Base-by-base conservation (phyloP, 1,284 basidiomycete genomes). In the Jaminaea rosea region DNA sequence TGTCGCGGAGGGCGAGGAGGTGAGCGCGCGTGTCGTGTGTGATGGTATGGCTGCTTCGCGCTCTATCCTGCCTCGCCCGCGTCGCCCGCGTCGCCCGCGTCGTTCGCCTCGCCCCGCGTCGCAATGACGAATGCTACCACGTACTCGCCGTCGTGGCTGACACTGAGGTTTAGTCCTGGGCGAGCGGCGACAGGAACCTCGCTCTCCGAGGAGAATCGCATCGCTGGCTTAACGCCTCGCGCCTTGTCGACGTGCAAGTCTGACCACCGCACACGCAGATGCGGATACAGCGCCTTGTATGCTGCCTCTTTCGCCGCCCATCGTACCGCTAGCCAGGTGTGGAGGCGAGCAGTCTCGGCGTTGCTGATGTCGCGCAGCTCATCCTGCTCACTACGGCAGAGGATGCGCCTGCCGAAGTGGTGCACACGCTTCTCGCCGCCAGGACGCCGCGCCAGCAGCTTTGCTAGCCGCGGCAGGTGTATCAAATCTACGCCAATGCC, bases 141-240 rank as follows among this genome's bases (percentile, higher is more conserved):
- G 64, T 88, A 88, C 34, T 87, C 85, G 23, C 86, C 87, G 63
- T 92, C 89, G 62, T 92, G 88, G 59, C 84, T 87, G 44, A 89
- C 79, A 44, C 84, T 88, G 19, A 82, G 79, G 70, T 86, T 82
- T 42, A 84, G 63, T 26, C 44, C 24, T 23, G n/a, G 4, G 7
- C 19, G 15, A 26, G 17, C 41, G 3, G n/a, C 37, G 26, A 66
- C 54, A 8, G 46, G 36, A 24, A 45, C 39, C 21, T 19, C 28
- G 53, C 62, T 53, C 26, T 63, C 59, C 1, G 51, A 46, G 4
- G 59, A 62, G 15, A 63, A 53, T 7, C 44, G n/a, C 26, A 62
- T 23, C 6, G 26, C 24, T 3, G 60, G 60, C 28, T 62, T 62
- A 48, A 34, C 55, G 17, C 50, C 51, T 23, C 60, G 47, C 9